A percentile compares a stretch with the other conserved stretches of the same genome.
Conservation (phyloP, 2,329 filamentous ascomycete species). For the Alternaria rosae region DNA sequence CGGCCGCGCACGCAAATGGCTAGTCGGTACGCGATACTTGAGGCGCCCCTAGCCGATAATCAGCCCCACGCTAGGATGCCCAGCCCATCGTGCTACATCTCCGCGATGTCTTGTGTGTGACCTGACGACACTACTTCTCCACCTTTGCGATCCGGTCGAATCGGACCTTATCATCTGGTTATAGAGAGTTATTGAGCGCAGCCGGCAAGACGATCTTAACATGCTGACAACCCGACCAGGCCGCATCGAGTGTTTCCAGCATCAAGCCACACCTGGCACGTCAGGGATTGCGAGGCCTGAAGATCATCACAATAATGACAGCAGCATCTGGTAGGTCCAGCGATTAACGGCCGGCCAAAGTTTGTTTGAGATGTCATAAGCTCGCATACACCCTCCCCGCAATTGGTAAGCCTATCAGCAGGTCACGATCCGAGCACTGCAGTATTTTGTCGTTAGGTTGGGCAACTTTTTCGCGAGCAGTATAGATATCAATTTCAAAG, state of each 20-base stretch:
- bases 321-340: slow-evolving; percentile 29
- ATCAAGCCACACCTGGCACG: slow-evolving; percentile 35
- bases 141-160: slow-evolving; percentile 9
- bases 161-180: slow-evolving; percentile 3
- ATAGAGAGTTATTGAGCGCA: slow-evolving; percentile 13
- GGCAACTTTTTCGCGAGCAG: slow-evolving; percentile 3
- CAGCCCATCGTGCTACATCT: slow-evolving; percentile 28
- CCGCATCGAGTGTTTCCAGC: slow-evolving; percentile 38
- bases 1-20: slow-evolving; percentile 30
- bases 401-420: slow-evolving; percentile 39
- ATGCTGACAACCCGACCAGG: slow-evolving; percentile 19
- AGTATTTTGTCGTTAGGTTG: slow-evolving; percentile 10
- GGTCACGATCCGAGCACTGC: slow-evolving; percentile 26
- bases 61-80: slow-evolving; percentile 37
- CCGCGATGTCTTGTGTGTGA: slow-evolving; percentile 26
- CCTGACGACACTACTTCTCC: slow-evolving; percentile 21
- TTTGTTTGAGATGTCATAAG: slow-evolving; percentile 36
- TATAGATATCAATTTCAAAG: slow-evolving; percentile 3
- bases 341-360: slow-evolving; percentile 40
- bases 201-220: slow-evolving; percentile 14
- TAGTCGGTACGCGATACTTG: slow-evolving; percentile 38
- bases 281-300: slow-evolving; percentile 35
- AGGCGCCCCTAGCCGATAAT: slow-evolving; percentile 34
- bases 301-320: slow-evolving; percentile 38
- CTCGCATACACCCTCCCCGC: slow-evolving; percentile 34